Evolutionary conservation across 2,329 filamentous ascomycete genomes (phyloP), one percentile per base, ranked within the genome.

Genomic region (Exophiala mesophila): DNA sequence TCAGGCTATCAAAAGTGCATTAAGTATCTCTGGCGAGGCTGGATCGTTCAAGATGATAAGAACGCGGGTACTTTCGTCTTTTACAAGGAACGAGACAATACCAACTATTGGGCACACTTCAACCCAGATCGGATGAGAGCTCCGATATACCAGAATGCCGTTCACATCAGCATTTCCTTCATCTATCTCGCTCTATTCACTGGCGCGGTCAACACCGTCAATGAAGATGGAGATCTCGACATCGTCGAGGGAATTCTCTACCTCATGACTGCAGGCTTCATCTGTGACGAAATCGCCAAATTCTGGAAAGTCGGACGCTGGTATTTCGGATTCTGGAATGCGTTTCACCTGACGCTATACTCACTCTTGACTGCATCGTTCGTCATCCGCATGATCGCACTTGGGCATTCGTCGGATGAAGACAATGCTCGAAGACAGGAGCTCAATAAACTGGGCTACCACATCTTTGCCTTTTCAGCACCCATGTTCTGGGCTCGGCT

Each of bases 401-500:
- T 95, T 7, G 74, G 73, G 6, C 78, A 90, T 50, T 70, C 72
- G 0, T 63, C 67, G 2, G 66, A 74, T 12, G 60, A 69, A 0
- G 59, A 72, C 9, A 67, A 76, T 12, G 56, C 66, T 19, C 55
- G 68, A 28, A 77, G 87, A 24, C 63, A 67, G 16, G 66, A 77
- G 30, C 87, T 82, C 63, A 96, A 94, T 62, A 73, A 78, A 44
- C 69, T 96, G 15, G 89, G 85, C 60, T 98, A 98, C 67, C 94
- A 95, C 65, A 88, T 97, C 61, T 70, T 98, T 17, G 88, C 92
- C 7, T 94, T 96, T 63, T 82, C 83, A 3, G 89, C 92, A 0
- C 92, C 92, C 0, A 86, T 98, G 85, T 97, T 98, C 65, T 98
- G 92, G 90, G 85, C 82, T 59, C 84, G 92, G 3, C 74, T 98